These are phyloP conservation scores for Metschnikowia baotianmanensis DNA, from an alignment of 805 yeast genomes.

Conservation along the genomic window DNA sequence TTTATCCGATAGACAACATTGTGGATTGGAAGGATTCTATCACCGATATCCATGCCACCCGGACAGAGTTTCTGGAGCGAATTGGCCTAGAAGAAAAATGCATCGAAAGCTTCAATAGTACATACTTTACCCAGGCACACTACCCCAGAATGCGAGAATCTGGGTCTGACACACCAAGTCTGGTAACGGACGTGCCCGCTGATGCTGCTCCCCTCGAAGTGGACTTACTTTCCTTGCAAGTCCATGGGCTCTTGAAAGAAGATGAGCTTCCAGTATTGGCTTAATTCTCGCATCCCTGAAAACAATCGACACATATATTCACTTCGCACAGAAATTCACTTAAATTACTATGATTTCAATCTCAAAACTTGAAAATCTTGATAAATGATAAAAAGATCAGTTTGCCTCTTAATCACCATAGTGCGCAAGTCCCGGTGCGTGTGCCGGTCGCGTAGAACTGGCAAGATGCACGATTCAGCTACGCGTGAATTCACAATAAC, in stretches of 20 bases:
- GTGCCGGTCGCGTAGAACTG: too few relatives aligned
- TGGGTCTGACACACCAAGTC: too few relatives aligned
- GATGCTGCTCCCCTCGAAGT: conserved; percentile 1
- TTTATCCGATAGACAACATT: conserved; percentile 25
- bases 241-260: conserved; percentile 12
- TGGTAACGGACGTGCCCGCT: too few relatives aligned
- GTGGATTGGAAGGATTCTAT: conserved; percentile 29
- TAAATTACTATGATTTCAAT: too few relatives aligned
- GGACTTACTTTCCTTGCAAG: conserved; percentile 12
- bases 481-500: too few relatives aligned
- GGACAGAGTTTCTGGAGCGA: conserved; percentile 23
- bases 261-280: conserved; percentile 12
- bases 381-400: too few relatives aligned
- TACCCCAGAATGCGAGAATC: conserved; percentile 12
- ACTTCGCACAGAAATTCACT: background rate
- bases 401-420: too few relatives aligned
- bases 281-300: background rate
- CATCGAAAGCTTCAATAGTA: conserved; percentile 17
- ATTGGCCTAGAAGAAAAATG: conserved; percentile 26
- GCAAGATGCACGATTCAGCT: too few relatives aligned
- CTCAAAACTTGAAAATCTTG: too few relatives aligned
- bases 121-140: conserved; percentile 13
- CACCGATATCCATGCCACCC: conserved; percentile 23
- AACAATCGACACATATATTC: background rate
- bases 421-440: too few relatives aligned